A percentile compares a stretch with the other conserved stretches of the same genome.
phyloP scores from a whole-genome alignment of 352 stramenopile genomes.

The Peronospora farinosa region DNA sequence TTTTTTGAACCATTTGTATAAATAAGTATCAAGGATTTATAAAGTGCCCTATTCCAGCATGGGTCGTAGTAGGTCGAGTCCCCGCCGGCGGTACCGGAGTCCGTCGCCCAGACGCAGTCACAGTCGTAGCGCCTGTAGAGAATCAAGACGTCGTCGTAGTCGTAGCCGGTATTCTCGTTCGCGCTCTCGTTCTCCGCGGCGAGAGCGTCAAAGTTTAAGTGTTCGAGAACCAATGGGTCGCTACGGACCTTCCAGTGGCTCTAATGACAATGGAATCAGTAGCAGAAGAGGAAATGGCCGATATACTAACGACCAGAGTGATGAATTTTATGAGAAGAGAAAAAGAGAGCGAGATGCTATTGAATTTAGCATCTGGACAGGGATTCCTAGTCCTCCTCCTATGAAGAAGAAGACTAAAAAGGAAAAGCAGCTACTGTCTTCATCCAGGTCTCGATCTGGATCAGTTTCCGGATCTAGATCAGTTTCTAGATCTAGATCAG shows the following conservation, averaged over 20 bases:
- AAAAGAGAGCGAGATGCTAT: slow-evolving; percentile 57
- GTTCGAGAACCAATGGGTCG: slow-evolving; percentile 26
- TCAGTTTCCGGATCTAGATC: slow-evolving; percentile 16
- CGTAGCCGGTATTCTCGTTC: slow-evolving; percentile 12
- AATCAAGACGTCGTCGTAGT: slow-evolving; percentile 19
- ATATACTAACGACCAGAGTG: slow-evolving; percentile 34
- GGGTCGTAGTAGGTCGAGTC: slow-evolving; percentile 27
- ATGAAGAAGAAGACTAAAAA: slow-evolving; percentile 48
- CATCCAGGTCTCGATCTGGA: slow-evolving; percentile 15
- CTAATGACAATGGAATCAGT: slow-evolving; percentile 17
- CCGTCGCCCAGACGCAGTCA: slow-evolving; percentile 24
- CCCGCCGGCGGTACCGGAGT: slow-evolving; percentile 19
- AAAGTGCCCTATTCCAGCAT: slow-evolving; percentile 10
- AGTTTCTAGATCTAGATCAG: slow-evolving; percentile 19
- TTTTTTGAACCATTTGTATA: background rate
- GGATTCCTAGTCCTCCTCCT: slow-evolving; percentile 60
- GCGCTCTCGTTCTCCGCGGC: slow-evolving; percentile 23
- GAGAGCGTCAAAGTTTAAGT: slow-evolving; percentile 22
- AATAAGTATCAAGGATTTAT: background rate
- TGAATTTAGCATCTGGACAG: slow-evolving; percentile 65
- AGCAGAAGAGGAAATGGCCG: slow-evolving; percentile 11
- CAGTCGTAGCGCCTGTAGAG: slow-evolving; percentile 23
- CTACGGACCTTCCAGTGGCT: slow-evolving; percentile 21
- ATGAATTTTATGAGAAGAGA: slow-evolving; percentile 69
- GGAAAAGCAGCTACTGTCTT: slow-evolving; percentile 22